phyloP scores from a whole-genome alignment of 371 early-diverging fungal species.

The Mycotypha africana region DNA sequence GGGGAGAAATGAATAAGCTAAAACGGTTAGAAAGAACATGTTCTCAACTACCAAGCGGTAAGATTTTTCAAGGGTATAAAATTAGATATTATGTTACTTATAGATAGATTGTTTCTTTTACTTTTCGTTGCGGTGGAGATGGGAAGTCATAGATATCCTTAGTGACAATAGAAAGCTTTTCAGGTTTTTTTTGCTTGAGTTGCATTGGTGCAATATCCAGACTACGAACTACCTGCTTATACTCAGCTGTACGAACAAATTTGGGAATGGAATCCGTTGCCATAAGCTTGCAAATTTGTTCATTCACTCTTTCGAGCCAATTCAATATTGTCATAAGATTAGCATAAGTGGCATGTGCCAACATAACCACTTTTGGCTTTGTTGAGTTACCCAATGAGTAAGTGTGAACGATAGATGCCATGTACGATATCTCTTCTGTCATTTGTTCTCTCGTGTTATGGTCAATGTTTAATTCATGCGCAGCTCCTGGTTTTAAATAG shows the following conservation, averaged over 20 bases:
- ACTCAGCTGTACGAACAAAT: slow-evolving; percentile 51
- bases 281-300: slow-evolving; percentile 55
- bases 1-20: too few relatives aligned
- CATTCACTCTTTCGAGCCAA: slow-evolving; percentile 51
- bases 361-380: slow-evolving; percentile 4
- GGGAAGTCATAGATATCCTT: slow-evolving; percentile 12
- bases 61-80: too few relatives aligned
- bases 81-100: too few relatives aligned
- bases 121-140: slow-evolving; percentile 12
- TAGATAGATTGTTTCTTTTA: slow-evolving; percentile 2
- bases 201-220: too few relatives aligned
- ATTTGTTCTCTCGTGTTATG: slow-evolving; percentile 19
- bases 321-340: slow-evolving; percentile 16
- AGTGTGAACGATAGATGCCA: slow-evolving; percentile 6
- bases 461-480: slow-evolving; percentile 42
- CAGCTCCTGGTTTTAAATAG: slow-evolving; percentile 32
- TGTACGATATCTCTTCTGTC: slow-evolving; percentile 22
- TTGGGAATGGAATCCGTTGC: slow-evolving; percentile 60
- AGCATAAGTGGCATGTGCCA: slow-evolving; percentile 1
- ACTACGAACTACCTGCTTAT: slow-evolving; percentile 9
- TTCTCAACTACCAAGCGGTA: too few relatives aligned
- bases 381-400: neutral
- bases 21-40: too few relatives aligned
- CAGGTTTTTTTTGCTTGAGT: neutral
- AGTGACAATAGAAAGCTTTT: neutral